Evolutionary conservation across 1,284 basidiomycete genomes (phyloP), one percentile per base, ranked within the genome.

Genomic region (Somion occarium): DNA sequence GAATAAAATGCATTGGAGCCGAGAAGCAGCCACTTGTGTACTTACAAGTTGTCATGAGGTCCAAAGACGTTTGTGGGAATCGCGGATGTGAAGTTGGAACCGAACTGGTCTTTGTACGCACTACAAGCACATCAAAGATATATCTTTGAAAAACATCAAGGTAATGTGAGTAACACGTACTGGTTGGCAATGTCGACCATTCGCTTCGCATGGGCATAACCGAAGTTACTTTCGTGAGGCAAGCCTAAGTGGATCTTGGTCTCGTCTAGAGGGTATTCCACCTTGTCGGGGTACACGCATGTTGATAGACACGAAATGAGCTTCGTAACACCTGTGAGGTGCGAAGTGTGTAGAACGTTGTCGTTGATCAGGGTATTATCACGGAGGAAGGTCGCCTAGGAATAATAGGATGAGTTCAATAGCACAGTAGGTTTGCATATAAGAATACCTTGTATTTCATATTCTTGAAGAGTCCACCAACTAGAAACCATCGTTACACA

Each of bases 51-150:
- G 65, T 91, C 88, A 60, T 88, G 66, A 1, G 87, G 86, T 5
- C 93, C 92, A 63, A 94, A 95, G 15, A 95, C 83, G 64, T 93
- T 95, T 9, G 93, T 95, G 1, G 93, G 93, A 62, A 96, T 95
- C 11, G 92, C 91, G 27, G 89, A 89, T 1, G 92, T 94, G 65
- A 94, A 95, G 69, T 91, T 90, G 70, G 82, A 83, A 9, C 92
- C 93, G 61, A 86, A 93, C 67, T 94, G 85, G 59, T 93, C 89
- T 69, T 92, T 85, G 76, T 95, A 95, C 1, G 92, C 92, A 56
- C 91, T 92, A 23, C 43, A 37, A 15, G 23, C 22, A 19, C 12
- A 9, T 12, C 23, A 27, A 5, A 20, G 22, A 44, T 20, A 41
- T n/a, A 20, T 18, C n/a, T 37, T 37, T 37, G n/a, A 11, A n/a